Conservation (phyloP, 2,329 filamentous ascomycete genomes). For the Colletotrichum aenigma region DNA sequence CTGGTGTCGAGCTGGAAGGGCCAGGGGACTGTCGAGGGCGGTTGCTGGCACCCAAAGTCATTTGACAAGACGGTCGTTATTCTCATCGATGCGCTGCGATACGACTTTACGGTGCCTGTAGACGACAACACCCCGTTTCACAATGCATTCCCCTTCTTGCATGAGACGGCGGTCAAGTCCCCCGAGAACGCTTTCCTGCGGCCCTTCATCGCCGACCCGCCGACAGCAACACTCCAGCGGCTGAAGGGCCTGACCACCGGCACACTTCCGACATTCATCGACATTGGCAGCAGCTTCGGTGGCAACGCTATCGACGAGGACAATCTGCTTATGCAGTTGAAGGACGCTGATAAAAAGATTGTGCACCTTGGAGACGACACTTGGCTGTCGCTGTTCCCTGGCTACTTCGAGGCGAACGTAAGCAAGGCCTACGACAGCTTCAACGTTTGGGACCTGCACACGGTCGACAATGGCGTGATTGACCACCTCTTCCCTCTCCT, state of each 20-base stretch:
- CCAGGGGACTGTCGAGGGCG: constrained; percentile 56
- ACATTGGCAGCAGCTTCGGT: constrained; percentile 93
- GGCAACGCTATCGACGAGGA: constrained; percentile 97
- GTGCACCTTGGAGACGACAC: constrained; percentile 98
- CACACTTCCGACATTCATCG: constrained; percentile 92
- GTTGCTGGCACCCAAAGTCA: constrained; percentile 95
- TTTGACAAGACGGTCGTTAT: constrained; percentile 93
- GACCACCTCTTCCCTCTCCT: constrained; percentile 89
- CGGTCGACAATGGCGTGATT: constrained; percentile 92
- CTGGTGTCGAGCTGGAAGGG: constrained; percentile 39
- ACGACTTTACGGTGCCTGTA: constrained; percentile 93
- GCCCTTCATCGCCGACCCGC: constrained; percentile 96
- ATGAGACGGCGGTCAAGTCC: constrained; percentile 76
- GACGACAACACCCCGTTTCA: constrained; percentile 69
- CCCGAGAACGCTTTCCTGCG: constrained; percentile 87
- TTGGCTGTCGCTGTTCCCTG: constrained; percentile 92
- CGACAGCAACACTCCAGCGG: constrained; percentile 89
- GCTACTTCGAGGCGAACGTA: constrained; percentile 87
- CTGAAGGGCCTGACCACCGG: constrained; percentile 95
- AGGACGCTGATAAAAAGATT: constrained; percentile 71
- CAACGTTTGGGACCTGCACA: constrained; percentile 97
- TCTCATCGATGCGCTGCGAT: constrained; percentile 90
- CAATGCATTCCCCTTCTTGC: constrained; percentile 84
- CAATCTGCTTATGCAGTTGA: constrained; percentile 71
- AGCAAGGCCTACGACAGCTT: constrained; percentile 94